Evolutionary conservation across 2,329 filamentous ascomycete genomes (phyloP).

Genomic region (Zasmidium citrigriseum): DNA sequence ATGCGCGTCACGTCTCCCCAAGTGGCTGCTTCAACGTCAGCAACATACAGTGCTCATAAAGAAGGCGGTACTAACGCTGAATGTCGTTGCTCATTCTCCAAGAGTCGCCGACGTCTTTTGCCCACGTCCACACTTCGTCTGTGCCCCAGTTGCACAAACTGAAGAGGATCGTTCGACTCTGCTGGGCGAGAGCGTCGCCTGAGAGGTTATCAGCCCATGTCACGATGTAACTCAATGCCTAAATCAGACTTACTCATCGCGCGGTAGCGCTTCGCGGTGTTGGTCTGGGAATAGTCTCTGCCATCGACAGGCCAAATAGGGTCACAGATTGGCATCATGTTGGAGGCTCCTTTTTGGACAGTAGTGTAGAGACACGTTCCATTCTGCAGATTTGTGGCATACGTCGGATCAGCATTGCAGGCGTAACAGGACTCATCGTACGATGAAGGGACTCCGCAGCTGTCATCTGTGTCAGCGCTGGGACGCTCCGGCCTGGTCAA

Average conservation of each 20-base stretch:
- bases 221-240: no score
- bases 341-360: not conserved
- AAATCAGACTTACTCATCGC: no score
- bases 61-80: not conserved
- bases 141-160: not conserved
- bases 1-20: not conserved
- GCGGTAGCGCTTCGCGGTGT: not conserved
- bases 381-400: not conserved
- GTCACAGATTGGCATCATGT: not conserved
- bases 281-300: not conserved
- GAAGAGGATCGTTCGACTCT: not conserved
- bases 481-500: not conserved
- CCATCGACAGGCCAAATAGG: not conserved
- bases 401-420: not conserved
- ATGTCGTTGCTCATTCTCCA: not conserved
- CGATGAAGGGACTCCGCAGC: not conserved
- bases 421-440: not conserved
- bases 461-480: not conserved
- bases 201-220: no score
- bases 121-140: not conserved
- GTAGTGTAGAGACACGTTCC: not conserved
- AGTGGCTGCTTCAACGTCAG: not conserved
- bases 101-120: not conserved
- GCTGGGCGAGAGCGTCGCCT: not conserved
- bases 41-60: not conserved